These are phyloP conservation scores for Dipteronia dyeriana DNA, from an alignment of 345 rosid species.

Conservation along the genomic window DNA sequence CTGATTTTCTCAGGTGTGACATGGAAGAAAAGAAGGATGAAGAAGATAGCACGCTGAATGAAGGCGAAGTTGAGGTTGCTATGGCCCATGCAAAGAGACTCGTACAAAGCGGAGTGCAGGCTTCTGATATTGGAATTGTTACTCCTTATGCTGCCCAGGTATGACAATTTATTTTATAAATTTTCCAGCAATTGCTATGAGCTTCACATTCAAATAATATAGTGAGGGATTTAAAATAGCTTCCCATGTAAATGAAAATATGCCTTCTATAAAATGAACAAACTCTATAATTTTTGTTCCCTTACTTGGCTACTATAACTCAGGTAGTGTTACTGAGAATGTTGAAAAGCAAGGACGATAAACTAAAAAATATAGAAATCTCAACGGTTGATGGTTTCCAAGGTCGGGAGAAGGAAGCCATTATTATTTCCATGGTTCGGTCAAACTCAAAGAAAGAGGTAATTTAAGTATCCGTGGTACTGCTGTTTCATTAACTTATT, in stretches of 20 bases:
- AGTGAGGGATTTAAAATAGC: conserved; percentile 5
- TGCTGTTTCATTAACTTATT: conserved; percentile 2
- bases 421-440: conserved; percentile 93
- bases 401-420: conserved; percentile 96
- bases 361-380: conserved; percentile 79
- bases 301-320: conserved; percentile 20
- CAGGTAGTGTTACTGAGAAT: conserved; percentile 79
- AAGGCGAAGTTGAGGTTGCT: conserved; percentile 95
- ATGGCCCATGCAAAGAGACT: conserved; percentile 88
- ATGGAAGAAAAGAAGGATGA: conserved; percentile 99
- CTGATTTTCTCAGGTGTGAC: conserved; percentile 62
- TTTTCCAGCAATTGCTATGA: conserved; percentile 1
- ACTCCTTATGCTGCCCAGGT: conserved; percentile 98
- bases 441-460: conserved; percentile 92
- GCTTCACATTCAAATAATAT: conserved; percentile 8
- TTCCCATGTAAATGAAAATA: background rate
- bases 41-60: conserved; percentile 93
- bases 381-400: conserved; percentile 98
- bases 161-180: conserved; percentile 1
- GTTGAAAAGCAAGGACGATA: conserved; percentile 66
- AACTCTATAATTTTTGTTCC: conserved; percentile 6
- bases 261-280: conserved; percentile 1
- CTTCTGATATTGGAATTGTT: conserved; percentile 88
- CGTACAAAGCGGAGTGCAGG: conserved; percentile 63
- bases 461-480: conserved; percentile 14